These are phyloP conservation scores for Aspergillus saccharolyticus DNA, from an alignment of 495 filamentous ascomycete genomes.

Conservation along the genomic window DNA sequence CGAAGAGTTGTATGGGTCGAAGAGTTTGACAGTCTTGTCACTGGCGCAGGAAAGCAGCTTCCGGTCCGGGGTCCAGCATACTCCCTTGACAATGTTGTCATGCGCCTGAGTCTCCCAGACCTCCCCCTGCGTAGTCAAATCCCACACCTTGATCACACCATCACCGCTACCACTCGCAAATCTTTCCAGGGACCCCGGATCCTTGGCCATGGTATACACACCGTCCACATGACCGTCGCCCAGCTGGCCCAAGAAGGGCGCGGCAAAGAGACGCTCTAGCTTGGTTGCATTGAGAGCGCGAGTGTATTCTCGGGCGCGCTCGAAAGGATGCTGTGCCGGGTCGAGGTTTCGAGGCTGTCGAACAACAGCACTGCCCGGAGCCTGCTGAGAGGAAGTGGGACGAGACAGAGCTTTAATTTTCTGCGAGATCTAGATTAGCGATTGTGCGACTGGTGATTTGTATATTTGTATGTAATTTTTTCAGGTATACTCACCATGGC, in stretches of 20 bases:
- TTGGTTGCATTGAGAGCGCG: slow-evolving; percentile 88
- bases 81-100: slow-evolving; percentile 83
- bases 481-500: slow-evolving; percentile 18
- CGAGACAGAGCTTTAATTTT: slow-evolving; percentile 93
- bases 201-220: slow-evolving; percentile 71
- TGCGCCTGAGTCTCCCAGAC: slow-evolving; percentile 77
- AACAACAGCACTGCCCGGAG: slow-evolving; percentile 68
- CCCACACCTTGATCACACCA: slow-evolving; percentile 92
- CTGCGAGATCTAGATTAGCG: slow-evolving; percentile 30
- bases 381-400: slow-evolving; percentile 68
- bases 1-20: slow-evolving; percentile 76
- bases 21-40: slow-evolving; percentile 83
- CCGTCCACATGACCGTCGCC: slow-evolving; percentile 92
- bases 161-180: slow-evolving; percentile 79
- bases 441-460: background rate
- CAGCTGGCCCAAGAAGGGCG: slow-evolving; percentile 83
- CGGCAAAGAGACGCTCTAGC: slow-evolving; percentile 91
- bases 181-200: slow-evolving; percentile 60
- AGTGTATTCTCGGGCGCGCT: slow-evolving; percentile 88
- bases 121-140: slow-evolving; percentile 72
- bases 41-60: slow-evolving; percentile 86
- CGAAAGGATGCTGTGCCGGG: slow-evolving; percentile 90
- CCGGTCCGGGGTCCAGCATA: slow-evolving; percentile 79
- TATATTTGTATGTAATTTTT: too few species aligned
- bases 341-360: slow-evolving; percentile 83